Base-by-base conservation (phyloP, 208 protist genomes). In the Hexamita inflata region DNA sequence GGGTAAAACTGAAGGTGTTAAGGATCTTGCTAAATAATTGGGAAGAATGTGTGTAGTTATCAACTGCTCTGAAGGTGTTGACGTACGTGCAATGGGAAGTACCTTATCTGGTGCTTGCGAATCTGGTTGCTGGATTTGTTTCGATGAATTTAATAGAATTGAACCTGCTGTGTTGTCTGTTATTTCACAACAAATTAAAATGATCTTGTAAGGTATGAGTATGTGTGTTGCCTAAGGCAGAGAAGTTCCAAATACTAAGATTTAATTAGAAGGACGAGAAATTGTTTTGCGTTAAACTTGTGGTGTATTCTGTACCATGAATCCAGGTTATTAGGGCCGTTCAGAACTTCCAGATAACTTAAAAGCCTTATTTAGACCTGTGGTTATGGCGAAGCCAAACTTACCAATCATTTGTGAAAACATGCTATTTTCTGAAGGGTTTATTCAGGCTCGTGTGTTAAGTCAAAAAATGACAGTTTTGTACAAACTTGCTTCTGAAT, bases 291-390 rank as follows among this genome's bases (percentile, higher is more conserved):
- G 94, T 57, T 81, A 84, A 28, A 94, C 89, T 0, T 87, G 93
- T 41, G 94, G 94, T 81, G 90, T 94, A 45, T 98, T 98, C 85
- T 96, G 98, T 81, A 98, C 95, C 34, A 98, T 98, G 95, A 98
- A 98, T 82, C 95, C 95, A 1, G 95, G 94, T 75, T 98, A 98
- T 83, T 94, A 94, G n/a, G 94, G 94, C 49, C 90, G 95, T 74
- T 89, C 93, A 0, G 94, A 97, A 85, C 86, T 97, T 66, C 94
- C 95, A 0, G 93, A 98, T 83, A 97, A 97, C 82, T 83, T 98
- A 32, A 98, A 98, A 86, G 91, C 94, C 0, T 86, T 98, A 45
- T 98, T 98, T 82, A 89, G 95, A 42, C 93, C 94, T 9, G 92
- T 96, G 32, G 92, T 96, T 60, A 98, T 98, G 94, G 92, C 97